Base-by-base conservation (phyloP, 768 basidiomycete species). In the Trametes gibbosa region DNA sequence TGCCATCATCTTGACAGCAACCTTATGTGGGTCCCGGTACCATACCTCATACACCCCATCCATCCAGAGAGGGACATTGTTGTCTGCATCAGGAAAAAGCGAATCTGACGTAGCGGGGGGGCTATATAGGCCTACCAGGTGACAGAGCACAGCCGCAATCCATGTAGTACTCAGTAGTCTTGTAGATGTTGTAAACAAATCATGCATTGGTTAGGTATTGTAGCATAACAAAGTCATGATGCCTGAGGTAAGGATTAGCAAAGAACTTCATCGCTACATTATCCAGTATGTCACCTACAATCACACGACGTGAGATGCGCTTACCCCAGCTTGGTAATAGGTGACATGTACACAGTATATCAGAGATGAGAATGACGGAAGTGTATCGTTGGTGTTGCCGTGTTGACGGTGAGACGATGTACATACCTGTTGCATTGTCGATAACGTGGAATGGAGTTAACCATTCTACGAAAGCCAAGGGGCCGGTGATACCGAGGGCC, bases 391-490 rank as follows among this genome's bases (percentile, higher is more conserved):
- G 21, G 24, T 56, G 23, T n/a, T 16, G 12, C 2, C 47, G 32
- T 5, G 55, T 56, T 7, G 55, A 56, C 2, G 13, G 54, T 1
- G 27, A 34, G 6, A 56, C 42, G 3, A 49, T n/a, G 39, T 24
- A 56, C 23, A 56, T 21, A 25, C 55, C 37, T 10, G 42, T 24
- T 2, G 23, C 23, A 2, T 24, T 3, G 23, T 56, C 47, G 21
- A 49, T 35, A 27, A 24, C 25, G 6, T 9, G 9, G 27, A 56
- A 42, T 21, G 34, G 46, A 2, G 55, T 56, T 16, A 56, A 56
- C 55, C 55, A 56, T 19, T 56, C 55, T 9, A 56, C 46, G 19
- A 49, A 48, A 3, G 55, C 55, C 17, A 56, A n/a, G 3, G 46
- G 35, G 7, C 34, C 19, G 17, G 5, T 2, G 17, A 46, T 8